Conservation (phyloP, 1,284 basidiomycete species). For the Ceratobasidium sp. region DNA sequence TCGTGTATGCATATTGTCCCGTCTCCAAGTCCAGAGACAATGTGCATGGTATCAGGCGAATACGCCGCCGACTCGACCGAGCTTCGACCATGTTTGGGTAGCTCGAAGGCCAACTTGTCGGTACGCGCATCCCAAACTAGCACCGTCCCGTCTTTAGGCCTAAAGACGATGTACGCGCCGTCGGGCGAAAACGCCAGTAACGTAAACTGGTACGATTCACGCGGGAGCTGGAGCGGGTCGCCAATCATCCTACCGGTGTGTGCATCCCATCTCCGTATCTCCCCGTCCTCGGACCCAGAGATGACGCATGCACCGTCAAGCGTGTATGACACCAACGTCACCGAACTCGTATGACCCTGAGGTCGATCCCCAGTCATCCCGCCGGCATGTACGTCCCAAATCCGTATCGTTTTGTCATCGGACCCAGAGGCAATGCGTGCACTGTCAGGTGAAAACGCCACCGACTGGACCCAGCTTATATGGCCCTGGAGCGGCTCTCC, state of each 20-base stretch:
- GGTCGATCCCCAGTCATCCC: neutral
- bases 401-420: neutral
- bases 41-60: neutral
- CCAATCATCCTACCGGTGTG: neutral
- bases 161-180: neutral
- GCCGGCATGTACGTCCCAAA: neutral
- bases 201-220: neutral
- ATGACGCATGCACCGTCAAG: slow-evolving; percentile 10
- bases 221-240: neutral
- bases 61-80: neutral
- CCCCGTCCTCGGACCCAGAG: slow-evolving; percentile 18
- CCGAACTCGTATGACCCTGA: neutral
- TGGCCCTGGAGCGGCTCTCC: neutral
- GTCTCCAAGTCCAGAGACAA: neutral
- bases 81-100: neutral
- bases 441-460: slow-evolving; percentile 7
- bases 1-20: neutral
- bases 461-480: neutral
- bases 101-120: neutral
- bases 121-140: neutral
- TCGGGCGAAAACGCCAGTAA: neutral
- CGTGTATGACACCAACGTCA: slow-evolving; percentile 1
- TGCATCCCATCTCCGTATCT: slow-evolving; percentile 17
- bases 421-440: neutral
- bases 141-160: neutral